Evolutionary conservation across 805 yeast species (phyloP).

Genomic region (Tanozyma kutaoensis): DNA sequence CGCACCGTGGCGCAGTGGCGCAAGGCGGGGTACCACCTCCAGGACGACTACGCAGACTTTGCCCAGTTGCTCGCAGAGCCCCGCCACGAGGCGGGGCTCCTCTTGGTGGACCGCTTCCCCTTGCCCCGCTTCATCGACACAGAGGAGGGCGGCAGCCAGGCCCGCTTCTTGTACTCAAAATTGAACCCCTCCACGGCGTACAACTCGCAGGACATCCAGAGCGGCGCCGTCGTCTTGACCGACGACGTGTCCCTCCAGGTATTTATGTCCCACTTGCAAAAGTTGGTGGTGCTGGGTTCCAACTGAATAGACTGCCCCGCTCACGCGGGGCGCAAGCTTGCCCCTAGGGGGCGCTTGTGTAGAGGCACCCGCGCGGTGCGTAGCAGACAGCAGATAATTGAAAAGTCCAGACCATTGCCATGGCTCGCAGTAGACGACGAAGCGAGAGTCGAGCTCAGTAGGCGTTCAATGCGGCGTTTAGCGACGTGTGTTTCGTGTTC

Average conservation of each 20-base stretch:
- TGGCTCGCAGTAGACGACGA: too few relatives aligned
- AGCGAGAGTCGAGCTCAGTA: too few relatives aligned
- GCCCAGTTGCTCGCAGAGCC: constrained; percentile 81
- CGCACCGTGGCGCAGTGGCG: constrained; percentile 94
- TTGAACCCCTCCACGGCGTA: constrained; percentile 88
- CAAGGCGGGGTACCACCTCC: constrained; percentile 86
- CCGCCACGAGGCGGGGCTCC: constrained; percentile 80
- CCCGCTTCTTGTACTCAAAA: constrained; percentile 89
- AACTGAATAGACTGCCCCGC: too few relatives aligned
- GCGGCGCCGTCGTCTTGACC: constrained; percentile 75
- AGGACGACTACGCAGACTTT: constrained; percentile 80
- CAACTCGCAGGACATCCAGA: constrained; percentile 40
- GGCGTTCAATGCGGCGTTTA: too few relatives aligned
- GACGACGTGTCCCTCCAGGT: constrained; percentile 94
- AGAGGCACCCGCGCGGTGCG: too few relatives aligned
- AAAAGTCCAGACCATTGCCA: too few relatives aligned
- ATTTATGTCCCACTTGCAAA: constrained; percentile 89
- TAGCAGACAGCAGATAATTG: too few relatives aligned
- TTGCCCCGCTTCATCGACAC: constrained; percentile 94
- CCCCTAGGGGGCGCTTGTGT: too few relatives aligned
- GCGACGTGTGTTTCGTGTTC: too few relatives aligned
- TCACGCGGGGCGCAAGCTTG: too few relatives aligned
- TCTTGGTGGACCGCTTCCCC: constrained; percentile 90
- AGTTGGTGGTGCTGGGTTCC: constrained; percentile 78
- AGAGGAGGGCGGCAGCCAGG: constrained; percentile 98